phyloP scores from a whole-genome alignment of 768 basidiomycete genomes.

The Fomitopsis pulvina region DNA sequence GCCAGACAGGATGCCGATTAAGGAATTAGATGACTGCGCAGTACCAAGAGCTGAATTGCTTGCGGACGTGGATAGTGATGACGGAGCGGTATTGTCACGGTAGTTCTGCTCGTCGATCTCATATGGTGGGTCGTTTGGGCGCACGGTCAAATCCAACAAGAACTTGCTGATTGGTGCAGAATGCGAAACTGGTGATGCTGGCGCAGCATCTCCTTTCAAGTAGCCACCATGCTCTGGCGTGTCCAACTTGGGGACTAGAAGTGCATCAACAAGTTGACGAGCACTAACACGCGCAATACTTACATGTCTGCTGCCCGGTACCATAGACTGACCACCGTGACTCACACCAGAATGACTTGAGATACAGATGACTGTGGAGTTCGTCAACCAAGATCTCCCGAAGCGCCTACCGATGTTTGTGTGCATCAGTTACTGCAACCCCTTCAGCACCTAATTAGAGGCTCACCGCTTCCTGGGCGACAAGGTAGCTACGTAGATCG shows the following conservation, averaged over 20 bases:
- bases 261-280: not conserved
- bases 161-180: slow-evolving; percentile 54
- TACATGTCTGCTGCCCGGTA: slow-evolving; percentile 72
- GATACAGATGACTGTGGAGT: slow-evolving; percentile 93
- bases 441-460: not conserved
- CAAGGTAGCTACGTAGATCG: slow-evolving; percentile 81
- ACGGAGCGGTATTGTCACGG: slow-evolving; percentile 14
- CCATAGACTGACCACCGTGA: slow-evolving; percentile 83
- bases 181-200: slow-evolving; percentile 32
- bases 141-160: slow-evolving; percentile 55
- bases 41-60: slow-evolving; percentile 13
- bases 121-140: slow-evolving; percentile 74
- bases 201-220: slow-evolving; percentile 20
- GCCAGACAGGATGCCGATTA: slow-evolving; percentile 13
- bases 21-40: slow-evolving; percentile 13
- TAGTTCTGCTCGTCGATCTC: slow-evolving; percentile 45
- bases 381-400: slow-evolving; percentile 94
- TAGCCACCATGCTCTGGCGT: slow-evolving; percentile 44
- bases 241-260: slow-evolving; percentile 58
- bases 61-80: slow-evolving; percentile 11
- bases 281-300: slow-evolving; percentile 25
- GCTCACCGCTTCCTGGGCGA: slow-evolving; percentile 80
- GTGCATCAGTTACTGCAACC: not conserved
- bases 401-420: slow-evolving; percentile 72
- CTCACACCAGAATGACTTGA: slow-evolving; percentile 96